Base-by-base conservation (phyloP, 805 yeast species). In the Kurtzmaniella fragi region DNA sequence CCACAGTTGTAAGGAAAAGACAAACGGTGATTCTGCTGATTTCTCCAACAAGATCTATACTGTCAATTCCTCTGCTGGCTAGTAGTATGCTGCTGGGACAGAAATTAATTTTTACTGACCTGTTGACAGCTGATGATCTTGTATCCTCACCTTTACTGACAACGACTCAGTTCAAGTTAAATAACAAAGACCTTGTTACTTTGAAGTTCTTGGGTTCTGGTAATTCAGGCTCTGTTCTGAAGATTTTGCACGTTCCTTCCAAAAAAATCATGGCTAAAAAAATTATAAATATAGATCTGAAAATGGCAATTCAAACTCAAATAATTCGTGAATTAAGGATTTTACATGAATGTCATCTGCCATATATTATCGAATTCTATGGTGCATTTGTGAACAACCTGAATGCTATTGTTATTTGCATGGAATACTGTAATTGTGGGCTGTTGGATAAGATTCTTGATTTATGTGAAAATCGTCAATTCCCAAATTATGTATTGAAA, bases 361-460 rank as follows among this genome's bases (percentile, higher is more conserved):
- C 87, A 3, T 85, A 77, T 51, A 90, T 93, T 34, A 84, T 91
- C 36, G 87, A 85, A 34, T 93, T 90, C 58, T 91, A 82, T 60
- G 98, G 98, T 6, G 95, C 96, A 0, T 85, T 82, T 53, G 73
- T 88, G 37, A 76, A 76, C 40, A 62, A 54, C 37, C 62, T 67
- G 44, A 77, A 77, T 52, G 85, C 87, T 44, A 90, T 93, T 13
- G 82, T 88, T 11, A 84, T 93, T 44, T 84, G 95, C 57, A 89
- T 90, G 95, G 98, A 91, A 61, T 90, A 86, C 61, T 86, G 91
- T 78, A 95, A 91, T 60, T 86, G 96, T 60, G 91, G 96, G 0
- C 88, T 97, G 0, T 68, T 91, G 28, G 98, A 93, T 56, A 80
- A 85, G 44, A 82, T 91, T 17, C 64, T 82, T 44, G 78, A 81